A percentile compares a stretch with the other conserved stretches of the same genome.
phyloP scores from a whole-genome alignment of 257 asterid genomes.

The Solanum medicagineum region DNA sequence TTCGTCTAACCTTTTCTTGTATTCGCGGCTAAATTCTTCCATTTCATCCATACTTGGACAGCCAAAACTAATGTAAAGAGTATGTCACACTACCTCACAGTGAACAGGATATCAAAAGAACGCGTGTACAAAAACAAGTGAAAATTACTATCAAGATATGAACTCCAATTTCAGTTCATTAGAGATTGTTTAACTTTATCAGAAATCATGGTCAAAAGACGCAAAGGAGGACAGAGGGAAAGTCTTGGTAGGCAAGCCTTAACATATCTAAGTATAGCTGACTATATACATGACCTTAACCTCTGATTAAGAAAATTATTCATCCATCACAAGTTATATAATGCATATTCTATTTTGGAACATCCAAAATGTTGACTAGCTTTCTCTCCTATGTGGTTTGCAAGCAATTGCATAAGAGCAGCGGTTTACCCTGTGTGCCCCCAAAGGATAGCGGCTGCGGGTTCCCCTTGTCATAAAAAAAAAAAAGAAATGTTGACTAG shows the following conservation, averaged over 20 bases:
- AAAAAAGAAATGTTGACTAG: not conserved
- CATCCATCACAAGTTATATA: not conserved
- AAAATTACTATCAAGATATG: not conserved
- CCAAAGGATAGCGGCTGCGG: too few species aligned
- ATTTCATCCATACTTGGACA: conserved; percentile 76
- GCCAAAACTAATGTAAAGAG: conserved; percentile 43
- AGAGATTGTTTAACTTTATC: not conserved
- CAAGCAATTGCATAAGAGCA: too few species aligned
- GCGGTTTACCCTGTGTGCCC: too few species aligned
- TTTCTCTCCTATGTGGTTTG: too few species aligned
- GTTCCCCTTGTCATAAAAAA: too few species aligned
- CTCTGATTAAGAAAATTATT: not conserved
- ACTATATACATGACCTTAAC: not conserved
- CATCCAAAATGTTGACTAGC: not conserved
- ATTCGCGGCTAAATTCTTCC: conserved; percentile 57
- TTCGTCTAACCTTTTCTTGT: conserved; percentile 59
- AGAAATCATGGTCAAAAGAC: not conserved
- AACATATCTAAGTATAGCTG: not conserved
- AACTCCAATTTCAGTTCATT: not conserved
- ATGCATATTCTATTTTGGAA: not conserved
- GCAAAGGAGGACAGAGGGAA: not conserved
- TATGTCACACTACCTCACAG: not conserved
- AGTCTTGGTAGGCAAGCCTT: not conserved
- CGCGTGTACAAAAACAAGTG: not conserved
- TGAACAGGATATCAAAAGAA: not conserved